Base-by-base conservation (phyloP, 192 early-diverging fungal genomes). In the Linnemannia schmuckeri region DNA sequence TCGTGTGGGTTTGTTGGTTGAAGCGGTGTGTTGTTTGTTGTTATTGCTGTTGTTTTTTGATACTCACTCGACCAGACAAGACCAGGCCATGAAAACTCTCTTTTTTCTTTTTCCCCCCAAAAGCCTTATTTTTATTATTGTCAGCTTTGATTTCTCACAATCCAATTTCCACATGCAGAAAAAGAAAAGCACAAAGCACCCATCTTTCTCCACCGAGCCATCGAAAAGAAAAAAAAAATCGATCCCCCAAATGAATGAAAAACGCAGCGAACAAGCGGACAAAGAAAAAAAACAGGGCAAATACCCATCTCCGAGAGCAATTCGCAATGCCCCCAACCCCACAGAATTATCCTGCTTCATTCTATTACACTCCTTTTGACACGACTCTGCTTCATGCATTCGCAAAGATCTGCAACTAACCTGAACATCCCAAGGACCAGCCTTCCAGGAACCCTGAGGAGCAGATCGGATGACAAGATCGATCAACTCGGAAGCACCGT, bases 401-500 rank as follows among this genome's bases (percentile, higher is more conserved):
- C 37, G 37, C 37, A 57, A 10, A 33, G 20, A 63, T 70, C 40
- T 70, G 10, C 61, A n/a, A 40, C 40, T 61, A 89, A 93, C 92
- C 89, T 93, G 95, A 20, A 93, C 93, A 76, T 90, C 89, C 93
- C 95, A 97, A 35, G 96, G 96, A 3, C 97, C 96, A 22, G 95
- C 94, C 83, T 96, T 96, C 97, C 97, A 97, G 10, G 94, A 91
- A 47, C 95, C 95, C 8, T 90, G 76, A 24, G 94, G 93, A 1
- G 96, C 95, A 82, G 92, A 91, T 78, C 96, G 92, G 78, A 95
- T 95, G 12, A 97, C 95, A 20, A 97, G 91, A 88, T 97, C 97
- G 88, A 97, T 97, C 30, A 97, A 90, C 90, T 97, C 97, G 27
- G 95, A 96, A 54, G 97, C 97, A 61, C 97, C 97, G 89, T 97